Percentiles rank a stretch among this genome's conserved stretches.
phyloP scores from a whole-genome alignment of 371 early-diverging fungal species.

The Astathelohania contejeani region DNA sequence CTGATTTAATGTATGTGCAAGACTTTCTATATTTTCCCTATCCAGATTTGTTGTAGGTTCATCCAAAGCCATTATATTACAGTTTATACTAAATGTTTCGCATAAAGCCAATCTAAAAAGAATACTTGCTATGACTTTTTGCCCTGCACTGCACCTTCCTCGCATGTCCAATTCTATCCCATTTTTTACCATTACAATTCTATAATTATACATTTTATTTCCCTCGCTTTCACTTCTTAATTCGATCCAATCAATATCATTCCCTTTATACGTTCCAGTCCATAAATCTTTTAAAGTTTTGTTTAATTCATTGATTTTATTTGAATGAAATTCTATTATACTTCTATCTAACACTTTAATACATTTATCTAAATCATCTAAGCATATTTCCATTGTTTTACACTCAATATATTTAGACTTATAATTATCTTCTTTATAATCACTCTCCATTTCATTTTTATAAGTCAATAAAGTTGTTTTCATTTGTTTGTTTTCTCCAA shows the following conservation, averaged over 20 bases:
- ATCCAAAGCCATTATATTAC: constrained; percentile 87
- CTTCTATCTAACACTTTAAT: constrained; percentile 56
- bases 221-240: constrained; percentile 22
- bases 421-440: constrained; percentile 56
- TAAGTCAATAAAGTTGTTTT: constrained; percentile 56
- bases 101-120: constrained; percentile 90
- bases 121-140: constrained; percentile 84
- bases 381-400: constrained; percentile 60
- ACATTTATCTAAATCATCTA: constrained; percentile 62
- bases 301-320: constrained; percentile 93
- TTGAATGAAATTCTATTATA: constrained; percentile 76
- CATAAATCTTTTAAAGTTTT: constrained; percentile 83
- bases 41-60: constrained; percentile 99
- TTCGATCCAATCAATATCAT: constrained; percentile 55
- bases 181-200: constrained; percentile 65
- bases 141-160: constrained; percentile 92
- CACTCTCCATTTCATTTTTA: constrained; percentile 59
- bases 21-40: constrained; percentile 67
- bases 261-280: constrained; percentile 83
- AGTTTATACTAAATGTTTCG: constrained; percentile 76
- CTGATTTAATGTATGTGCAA: constrained; percentile 63
- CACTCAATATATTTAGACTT: constrained; percentile 11
- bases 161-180: constrained; percentile 83
- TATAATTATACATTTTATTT: constrained; percentile 41
- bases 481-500: constrained; percentile 69